Percentiles rank a stretch among this genome's conserved stretches.
Conservation (phyloP, 1,284 basidiomycete genomes). For the Puccinia triticina region DNA sequence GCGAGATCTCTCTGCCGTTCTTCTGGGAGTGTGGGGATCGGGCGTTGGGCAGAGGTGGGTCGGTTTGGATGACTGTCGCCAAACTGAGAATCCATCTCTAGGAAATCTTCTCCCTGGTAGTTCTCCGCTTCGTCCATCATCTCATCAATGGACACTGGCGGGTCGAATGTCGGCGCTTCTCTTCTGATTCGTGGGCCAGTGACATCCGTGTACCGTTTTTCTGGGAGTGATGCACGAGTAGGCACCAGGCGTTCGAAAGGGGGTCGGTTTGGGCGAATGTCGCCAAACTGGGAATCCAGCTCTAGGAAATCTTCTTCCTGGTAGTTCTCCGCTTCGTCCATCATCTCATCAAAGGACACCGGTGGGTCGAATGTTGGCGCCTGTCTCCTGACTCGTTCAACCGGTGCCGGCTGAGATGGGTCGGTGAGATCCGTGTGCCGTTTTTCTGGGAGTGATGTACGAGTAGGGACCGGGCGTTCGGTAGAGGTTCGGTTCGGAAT, state of each 20-base stretch:
- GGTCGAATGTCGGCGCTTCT: background rate
- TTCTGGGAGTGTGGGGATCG: background rate
- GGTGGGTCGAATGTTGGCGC: background rate
- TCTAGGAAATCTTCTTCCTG: background rate
- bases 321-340: constrained; percentile 26
- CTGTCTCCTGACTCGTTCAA: background rate
- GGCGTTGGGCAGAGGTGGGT: background rate
- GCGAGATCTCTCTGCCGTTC: background rate
- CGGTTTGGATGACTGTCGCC: background rate
- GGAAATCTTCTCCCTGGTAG: background rate
- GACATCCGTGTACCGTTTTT: background rate
- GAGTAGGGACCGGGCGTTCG: background rate
- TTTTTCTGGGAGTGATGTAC: background rate
- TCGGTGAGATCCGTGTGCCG: background rate
- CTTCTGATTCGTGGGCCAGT: constrained; percentile 11
- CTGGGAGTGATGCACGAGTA: background rate
- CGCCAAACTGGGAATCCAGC: constrained; percentile 20
- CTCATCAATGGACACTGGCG: constrained; percentile 7
- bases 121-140: constrained; percentile 35
- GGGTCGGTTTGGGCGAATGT: background rate
- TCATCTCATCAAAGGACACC: constrained; percentile 14
- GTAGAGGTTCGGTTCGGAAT: background rate
- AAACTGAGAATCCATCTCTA: constrained; percentile 28
- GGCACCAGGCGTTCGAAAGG: background rate
- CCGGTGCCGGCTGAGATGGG: background rate